Conservation (phyloP, 495 filamentous ascomycete species). For the Penicillium odoratum region DNA sequence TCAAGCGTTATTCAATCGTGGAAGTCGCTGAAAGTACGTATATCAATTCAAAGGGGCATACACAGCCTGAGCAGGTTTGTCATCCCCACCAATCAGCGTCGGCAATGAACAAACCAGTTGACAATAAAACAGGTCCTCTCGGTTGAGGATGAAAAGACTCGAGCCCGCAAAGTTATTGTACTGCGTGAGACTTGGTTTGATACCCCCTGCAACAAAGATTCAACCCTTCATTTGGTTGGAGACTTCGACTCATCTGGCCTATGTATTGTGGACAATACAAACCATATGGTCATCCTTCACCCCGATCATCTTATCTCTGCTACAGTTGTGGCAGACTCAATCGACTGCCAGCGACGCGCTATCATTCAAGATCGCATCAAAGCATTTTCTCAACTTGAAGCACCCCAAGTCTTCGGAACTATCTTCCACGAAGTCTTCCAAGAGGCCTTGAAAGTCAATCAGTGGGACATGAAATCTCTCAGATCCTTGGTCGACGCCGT, state of each 20-base stretch:
- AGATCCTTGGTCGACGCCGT: conserved; percentile 61
- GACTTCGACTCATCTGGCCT: conserved; percentile 64
- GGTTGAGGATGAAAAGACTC: conserved; percentile 72
- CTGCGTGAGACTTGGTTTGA: conserved; percentile 85
- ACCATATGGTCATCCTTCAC: conserved; percentile 88
- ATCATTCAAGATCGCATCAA: conserved; percentile 94
- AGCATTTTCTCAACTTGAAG: conserved; percentile 72
- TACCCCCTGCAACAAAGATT: conserved; percentile 68
- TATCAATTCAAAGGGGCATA: conserved; percentile 57
- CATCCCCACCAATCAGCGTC: background rate
- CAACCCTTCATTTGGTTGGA: conserved; percentile 85
- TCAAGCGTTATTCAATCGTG: conserved; percentile 80
- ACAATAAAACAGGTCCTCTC: conserved; percentile 61
- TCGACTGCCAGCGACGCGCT: conserved; percentile 82
- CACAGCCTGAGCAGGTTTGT: conserved; percentile 69
- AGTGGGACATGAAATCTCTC: conserved; percentile 73
- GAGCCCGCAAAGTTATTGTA: conserved; percentile 63
- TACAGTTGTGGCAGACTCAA: conserved; percentile 90
- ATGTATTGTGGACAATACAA: conserved; percentile 71
- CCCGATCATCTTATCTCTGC: conserved; percentile 95
- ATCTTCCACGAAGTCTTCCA: conserved; percentile 95
- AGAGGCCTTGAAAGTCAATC: conserved; percentile 78
- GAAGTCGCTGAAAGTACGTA: conserved; percentile 68
- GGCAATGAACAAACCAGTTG: conserved; percentile 12
- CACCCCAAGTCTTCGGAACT: conserved; percentile 82